Evolutionary conservation across 495 filamentous ascomycete species (phyloP).

Genomic region (Penicillium manginii): DNA sequence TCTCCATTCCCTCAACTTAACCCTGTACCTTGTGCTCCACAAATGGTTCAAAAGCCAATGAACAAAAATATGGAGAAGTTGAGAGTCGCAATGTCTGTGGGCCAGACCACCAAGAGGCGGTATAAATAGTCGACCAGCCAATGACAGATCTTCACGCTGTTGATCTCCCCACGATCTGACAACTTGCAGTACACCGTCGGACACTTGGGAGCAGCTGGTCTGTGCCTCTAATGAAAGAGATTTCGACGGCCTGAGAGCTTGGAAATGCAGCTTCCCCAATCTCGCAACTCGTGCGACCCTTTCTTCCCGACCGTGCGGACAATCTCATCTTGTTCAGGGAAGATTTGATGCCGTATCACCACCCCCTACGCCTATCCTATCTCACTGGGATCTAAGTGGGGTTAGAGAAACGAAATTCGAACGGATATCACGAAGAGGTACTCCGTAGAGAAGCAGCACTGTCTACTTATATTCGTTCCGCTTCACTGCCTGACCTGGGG

Average conservation of each 20-base stretch:
- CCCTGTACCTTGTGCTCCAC: background rate
- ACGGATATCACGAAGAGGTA: background rate
- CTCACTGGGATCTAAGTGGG: background rate
- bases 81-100: constrained; percentile 10
- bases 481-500: background rate
- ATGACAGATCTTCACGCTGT: background rate
- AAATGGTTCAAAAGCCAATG: background rate
- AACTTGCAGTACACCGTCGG: constrained; percentile 1
- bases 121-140: constrained; percentile 12
- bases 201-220: constrained; percentile 13
- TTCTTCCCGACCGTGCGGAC: background rate
- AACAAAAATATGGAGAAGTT: background rate
- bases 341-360: constrained; percentile 16
- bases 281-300: background rate
- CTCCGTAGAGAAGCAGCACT: background rate
- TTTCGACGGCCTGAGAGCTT: background rate
- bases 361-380: background rate
- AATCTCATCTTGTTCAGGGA: background rate
- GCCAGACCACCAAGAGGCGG: constrained; percentile 11
- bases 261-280: constrained; percentile 2
- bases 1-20: background rate
- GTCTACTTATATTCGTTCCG: background rate
- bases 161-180: constrained; percentile 10
- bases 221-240: constrained; percentile 5
- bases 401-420: background rate